These are phyloP conservation scores for Penicillium canescens DNA, from an alignment of 495 filamentous ascomycete genomes.

Conservation along the genomic window DNA sequence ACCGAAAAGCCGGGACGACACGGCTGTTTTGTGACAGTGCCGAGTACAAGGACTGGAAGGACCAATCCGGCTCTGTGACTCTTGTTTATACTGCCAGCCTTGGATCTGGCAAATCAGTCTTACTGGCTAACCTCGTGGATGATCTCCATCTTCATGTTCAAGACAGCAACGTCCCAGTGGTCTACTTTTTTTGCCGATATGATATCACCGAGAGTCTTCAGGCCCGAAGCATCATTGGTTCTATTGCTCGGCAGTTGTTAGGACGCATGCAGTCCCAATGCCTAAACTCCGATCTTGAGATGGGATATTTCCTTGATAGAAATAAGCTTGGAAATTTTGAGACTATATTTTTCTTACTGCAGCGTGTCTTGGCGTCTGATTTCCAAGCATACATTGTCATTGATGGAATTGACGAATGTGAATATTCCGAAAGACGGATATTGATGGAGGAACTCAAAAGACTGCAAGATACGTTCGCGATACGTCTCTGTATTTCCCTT, in stretches of 20 bases:
- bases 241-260: conserved; percentile 40
- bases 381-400: not conserved
- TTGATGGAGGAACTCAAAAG: too few relatives aligned
- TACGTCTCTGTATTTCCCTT: conserved; percentile 33
- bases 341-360: too few relatives aligned
- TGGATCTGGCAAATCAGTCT: conserved; percentile 43
- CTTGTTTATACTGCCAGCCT: conserved; percentile 41
- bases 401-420: conserved; percentile 11
- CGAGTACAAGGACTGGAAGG: conserved; percentile 41
- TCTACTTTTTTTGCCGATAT: conserved; percentile 47
- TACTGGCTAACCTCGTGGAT: conserved; percentile 44
- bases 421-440: too few relatives aligned
- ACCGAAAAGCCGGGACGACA: conserved; percentile 39
- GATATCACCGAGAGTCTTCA: conserved; percentile 39
- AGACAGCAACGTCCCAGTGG: conserved; percentile 15
- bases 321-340: too few relatives aligned
- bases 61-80: conserved; percentile 18
- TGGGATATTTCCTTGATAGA: too few relatives aligned
- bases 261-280: too few relatives aligned
- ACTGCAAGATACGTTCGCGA: not conserved
- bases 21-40: conserved; percentile 20
- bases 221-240: conserved; percentile 37
- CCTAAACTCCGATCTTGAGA: too few relatives aligned
- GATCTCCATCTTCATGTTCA: conserved; percentile 32
- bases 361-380: too few relatives aligned